Percentiles rank a stretch among this genome's conserved stretches.
Evolutionary conservation across 345 rosid genomes (phyloP).

Genomic region (Salix brachista): DNA sequence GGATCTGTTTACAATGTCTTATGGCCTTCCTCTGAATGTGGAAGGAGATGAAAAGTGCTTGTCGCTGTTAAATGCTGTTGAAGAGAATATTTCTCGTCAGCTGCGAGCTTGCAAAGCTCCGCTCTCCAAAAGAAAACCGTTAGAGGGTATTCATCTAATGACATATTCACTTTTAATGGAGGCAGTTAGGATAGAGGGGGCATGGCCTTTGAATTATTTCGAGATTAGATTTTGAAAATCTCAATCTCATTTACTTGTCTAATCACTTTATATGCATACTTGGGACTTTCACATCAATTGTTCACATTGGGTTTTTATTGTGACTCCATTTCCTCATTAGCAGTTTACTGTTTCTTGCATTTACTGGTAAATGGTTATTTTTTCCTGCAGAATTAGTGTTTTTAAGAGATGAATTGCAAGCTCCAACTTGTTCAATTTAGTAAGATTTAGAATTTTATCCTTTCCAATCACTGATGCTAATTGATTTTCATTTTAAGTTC

Average conservation of each 20-base stretch:
- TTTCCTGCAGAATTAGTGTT: neutral
- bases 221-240: neutral
- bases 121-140: slow-evolving; percentile 48
- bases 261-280: neutral
- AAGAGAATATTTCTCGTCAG: slow-evolving; percentile 83
- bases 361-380: neutral
- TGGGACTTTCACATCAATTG: neutral
- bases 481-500: neutral
- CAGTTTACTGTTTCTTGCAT: neutral
- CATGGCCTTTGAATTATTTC: neutral
- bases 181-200: neutral
- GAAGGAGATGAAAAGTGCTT: slow-evolving; percentile 85
- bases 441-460: neutral
- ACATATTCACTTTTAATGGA: neutral
- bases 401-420: neutral
- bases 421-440: neutral
- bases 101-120: slow-evolving; percentile 80
- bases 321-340: neutral
- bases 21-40: slow-evolving; percentile 77
- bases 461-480: neutral
- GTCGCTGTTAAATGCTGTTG: slow-evolving; percentile 77
- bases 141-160: slow-evolving; percentile 53
- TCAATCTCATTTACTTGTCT: neutral
- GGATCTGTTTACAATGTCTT: slow-evolving; percentile 82
- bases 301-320: neutral